phyloP scores from a whole-genome alignment of 1,284 basidiomycete species.

The Cryptococcus sp. region DNA sequence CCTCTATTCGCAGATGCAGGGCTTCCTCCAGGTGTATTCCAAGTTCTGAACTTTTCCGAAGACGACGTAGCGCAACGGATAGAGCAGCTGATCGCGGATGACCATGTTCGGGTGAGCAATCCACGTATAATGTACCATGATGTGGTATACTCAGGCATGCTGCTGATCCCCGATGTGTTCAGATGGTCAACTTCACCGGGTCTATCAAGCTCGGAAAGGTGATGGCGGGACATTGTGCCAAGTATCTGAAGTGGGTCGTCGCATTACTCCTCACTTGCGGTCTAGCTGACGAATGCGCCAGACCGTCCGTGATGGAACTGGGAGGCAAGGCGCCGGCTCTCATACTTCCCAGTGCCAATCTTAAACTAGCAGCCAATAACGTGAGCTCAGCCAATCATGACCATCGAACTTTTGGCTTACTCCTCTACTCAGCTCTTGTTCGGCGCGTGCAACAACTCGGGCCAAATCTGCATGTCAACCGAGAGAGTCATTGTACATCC shows the following conservation, averaged over 20 bases:
- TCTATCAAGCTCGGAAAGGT: conserved; percentile 53
- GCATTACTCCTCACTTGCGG: background rate
- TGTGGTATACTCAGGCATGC: background rate
- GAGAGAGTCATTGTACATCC: conserved; percentile 64
- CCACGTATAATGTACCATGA: background rate
- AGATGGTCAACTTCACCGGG: conserved; percentile 56
- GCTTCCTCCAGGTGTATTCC: conserved; percentile 63
- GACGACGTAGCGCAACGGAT: conserved; percentile 57
- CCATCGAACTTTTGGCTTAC: background rate
- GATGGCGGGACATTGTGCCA: conserved; percentile 49
- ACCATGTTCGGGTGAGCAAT: conserved; percentile 53
- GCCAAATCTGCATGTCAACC: conserved; percentile 71
- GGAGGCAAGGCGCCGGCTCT: conserved; percentile 57
- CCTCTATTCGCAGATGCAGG: conserved; percentile 56
- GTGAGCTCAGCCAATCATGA: conserved; percentile 12
- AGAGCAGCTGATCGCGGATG: conserved; percentile 62
- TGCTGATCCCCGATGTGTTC: background rate
- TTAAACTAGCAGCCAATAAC: conserved; percentile 60
- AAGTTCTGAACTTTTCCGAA: conserved; percentile 61
- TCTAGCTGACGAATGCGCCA: background rate
- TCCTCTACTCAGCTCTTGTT: conserved; percentile 56
- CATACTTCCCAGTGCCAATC: conserved; percentile 64
- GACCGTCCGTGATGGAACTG: conserved; percentile 52
- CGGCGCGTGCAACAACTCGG: conserved; percentile 64
- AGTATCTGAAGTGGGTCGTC: conserved; percentile 51